Evolutionary conservation across 306 rosid species (phyloP).

Genomic region (Citrullus colocynthis): DNA sequence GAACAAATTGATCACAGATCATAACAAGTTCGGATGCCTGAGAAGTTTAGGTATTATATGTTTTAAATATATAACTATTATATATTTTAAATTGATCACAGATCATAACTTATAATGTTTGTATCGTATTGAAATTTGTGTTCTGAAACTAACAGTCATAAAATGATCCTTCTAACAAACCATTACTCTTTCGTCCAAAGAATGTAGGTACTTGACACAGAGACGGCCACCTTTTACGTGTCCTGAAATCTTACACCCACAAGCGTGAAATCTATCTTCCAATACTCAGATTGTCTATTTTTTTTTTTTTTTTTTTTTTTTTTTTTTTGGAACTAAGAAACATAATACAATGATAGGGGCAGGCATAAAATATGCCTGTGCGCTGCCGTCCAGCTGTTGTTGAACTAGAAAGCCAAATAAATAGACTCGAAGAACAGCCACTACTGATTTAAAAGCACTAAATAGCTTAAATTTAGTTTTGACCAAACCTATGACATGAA

Average conservation of each 20-base stretch:
- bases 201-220: too few species aligned
- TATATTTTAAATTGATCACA: background rate
- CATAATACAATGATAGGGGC: background rate
- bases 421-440: background rate
- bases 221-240: too few species aligned
- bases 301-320: too few species aligned
- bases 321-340: too few species aligned
- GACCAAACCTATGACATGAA: constrained; percentile 76
- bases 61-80: background rate
- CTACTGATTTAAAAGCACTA: background rate
- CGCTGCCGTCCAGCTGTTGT: background rate
- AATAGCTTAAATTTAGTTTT: constrained; percentile 9
- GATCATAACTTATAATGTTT: too few species aligned
- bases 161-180: too few species aligned
- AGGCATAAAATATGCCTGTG: background rate
- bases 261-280: too few species aligned
- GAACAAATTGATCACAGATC: background rate
- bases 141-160: too few species aligned
- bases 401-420: background rate
- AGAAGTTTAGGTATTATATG: background rate
- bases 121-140: too few species aligned
- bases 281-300: too few species aligned
- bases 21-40: background rate
- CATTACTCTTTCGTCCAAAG: too few species aligned
- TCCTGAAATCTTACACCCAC: too few species aligned